phyloP scores from a whole-genome alignment of 331 rosid genomes.

The Saraca asoca region DNA sequence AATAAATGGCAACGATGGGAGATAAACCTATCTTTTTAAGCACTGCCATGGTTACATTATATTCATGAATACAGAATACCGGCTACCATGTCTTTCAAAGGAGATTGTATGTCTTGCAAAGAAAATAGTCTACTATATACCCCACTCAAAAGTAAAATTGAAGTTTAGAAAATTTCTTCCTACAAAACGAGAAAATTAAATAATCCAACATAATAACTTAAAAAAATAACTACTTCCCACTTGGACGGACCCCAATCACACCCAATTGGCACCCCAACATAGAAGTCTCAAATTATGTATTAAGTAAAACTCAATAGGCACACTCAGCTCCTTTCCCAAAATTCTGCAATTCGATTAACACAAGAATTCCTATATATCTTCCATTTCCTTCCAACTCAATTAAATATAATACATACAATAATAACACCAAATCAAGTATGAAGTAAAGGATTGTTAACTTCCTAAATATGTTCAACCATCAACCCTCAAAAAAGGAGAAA shows the following conservation, averaged over 20 bases:
- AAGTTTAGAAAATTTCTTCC: neutral
- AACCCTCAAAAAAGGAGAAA: no score
- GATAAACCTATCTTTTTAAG: conserved; percentile 4
- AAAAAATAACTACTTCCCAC: neutral
- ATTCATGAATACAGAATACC: no score
- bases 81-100: neutral
- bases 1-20: neutral
- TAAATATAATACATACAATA: no score
- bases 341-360: neutral
- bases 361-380: no score
- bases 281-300: no score
- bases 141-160: neutral
- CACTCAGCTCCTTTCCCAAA: neutral
- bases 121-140: neutral
- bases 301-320: neutral
- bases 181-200: neutral
- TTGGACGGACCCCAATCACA: neutral
- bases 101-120: neutral
- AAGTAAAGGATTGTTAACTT: no score
- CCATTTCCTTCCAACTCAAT: no score
- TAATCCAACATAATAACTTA: neutral
- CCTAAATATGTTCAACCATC: no score
- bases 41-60: no score
- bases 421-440: no score
- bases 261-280: neutral